These are phyloP conservation scores for Hirsutella minnesotensis DNA, from an alignment of 2,329 filamentous ascomycete genomes.

Conservation along the genomic window DNA sequence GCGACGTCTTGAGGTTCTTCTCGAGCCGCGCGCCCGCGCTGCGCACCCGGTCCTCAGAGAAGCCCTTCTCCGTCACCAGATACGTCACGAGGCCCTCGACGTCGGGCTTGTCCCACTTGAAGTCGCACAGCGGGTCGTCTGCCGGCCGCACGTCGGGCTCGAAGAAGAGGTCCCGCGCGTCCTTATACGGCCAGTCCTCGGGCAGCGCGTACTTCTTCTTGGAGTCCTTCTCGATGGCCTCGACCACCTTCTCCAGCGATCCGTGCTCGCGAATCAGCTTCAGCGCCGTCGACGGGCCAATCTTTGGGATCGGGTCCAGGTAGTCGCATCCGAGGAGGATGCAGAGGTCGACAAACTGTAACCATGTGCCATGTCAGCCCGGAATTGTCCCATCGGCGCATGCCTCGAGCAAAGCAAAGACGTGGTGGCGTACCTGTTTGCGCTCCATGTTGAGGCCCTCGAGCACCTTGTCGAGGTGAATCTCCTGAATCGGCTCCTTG, in stretches of 20 bases:
- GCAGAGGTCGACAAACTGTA: slow-evolving; percentile 89
- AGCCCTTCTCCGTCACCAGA: slow-evolving; percentile 87
- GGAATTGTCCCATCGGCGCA: too few species aligned
- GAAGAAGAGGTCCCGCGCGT: slow-evolving; percentile 86
- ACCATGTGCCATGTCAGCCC: too few species aligned
- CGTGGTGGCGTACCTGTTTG: slow-evolving; percentile 73
- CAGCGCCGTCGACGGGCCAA: slow-evolving; percentile 83
- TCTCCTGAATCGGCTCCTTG: slow-evolving; percentile 96
- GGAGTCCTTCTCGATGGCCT: slow-evolving; percentile 61
- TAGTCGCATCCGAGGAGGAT: slow-evolving; percentile 98
- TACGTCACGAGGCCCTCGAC: slow-evolving; percentile 82
- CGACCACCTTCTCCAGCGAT: slow-evolving; percentile 75
- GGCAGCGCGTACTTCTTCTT: slow-evolving; percentile 76
- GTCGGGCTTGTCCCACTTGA: slow-evolving; percentile 95
- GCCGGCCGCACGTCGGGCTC: slow-evolving; percentile 78
- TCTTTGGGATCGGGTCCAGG: slow-evolving; percentile 87
- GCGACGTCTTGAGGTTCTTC: slow-evolving; percentile 83
- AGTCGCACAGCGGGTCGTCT: slow-evolving; percentile 79
- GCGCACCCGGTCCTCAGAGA: slow-evolving; percentile 88
- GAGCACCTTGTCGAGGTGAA: slow-evolving; percentile 75
- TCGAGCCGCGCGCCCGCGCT: slow-evolving; percentile 64
- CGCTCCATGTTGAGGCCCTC: slow-evolving; percentile 81
- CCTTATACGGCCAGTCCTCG: slow-evolving; percentile 92
- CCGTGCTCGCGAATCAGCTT: slow-evolving; percentile 92
- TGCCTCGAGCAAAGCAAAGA: too few species aligned